Conservation (phyloP, 225 moss, liverwort and hornwort genomes). For the Asterella californica region DNA sequence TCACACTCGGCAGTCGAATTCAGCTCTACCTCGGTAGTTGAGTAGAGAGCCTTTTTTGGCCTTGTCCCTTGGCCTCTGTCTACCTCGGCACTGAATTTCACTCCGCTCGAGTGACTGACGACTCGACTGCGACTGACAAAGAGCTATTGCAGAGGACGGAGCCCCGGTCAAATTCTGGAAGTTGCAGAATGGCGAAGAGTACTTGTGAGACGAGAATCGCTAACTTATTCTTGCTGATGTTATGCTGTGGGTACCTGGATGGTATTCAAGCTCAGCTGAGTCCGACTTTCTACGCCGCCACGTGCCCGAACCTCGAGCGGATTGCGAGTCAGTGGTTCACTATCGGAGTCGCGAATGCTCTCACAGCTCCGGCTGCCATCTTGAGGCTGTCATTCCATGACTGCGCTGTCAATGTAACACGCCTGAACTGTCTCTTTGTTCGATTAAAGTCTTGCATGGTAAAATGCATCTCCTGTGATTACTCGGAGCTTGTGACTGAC, state of each 20-base stretch:
- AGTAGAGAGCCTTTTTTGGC: no score
- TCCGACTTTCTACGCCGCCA: conserved; percentile 29
- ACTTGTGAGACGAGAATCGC: background rate
- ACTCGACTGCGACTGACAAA: background rate
- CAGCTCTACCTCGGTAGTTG: background rate
- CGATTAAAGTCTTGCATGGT: background rate
- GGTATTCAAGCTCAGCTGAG: conserved; percentile 35
- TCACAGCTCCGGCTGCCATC: conserved; percentile 45
- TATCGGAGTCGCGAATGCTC: conserved; percentile 31
- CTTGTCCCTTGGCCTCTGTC: no score
- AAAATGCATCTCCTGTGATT: background rate
- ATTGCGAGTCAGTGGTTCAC: conserved; percentile 30
- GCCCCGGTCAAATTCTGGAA: no score
- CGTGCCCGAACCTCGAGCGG: conserved; percentile 24
- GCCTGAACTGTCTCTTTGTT: background rate
- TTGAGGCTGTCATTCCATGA: conserved; percentile 47
- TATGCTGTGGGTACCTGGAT: background rate
- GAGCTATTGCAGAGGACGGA: background rate
- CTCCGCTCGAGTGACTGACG: background rate
- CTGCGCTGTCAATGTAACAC: conserved; percentile 42
- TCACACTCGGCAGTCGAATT: background rate
- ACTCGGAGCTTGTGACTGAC: background rate
- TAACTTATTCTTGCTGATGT: background rate
- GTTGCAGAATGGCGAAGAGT: background rate
- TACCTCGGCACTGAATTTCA: no score